Conservation (phyloP, 352 stramenopile genomes). For the Phytophthora crassamura region DNA sequence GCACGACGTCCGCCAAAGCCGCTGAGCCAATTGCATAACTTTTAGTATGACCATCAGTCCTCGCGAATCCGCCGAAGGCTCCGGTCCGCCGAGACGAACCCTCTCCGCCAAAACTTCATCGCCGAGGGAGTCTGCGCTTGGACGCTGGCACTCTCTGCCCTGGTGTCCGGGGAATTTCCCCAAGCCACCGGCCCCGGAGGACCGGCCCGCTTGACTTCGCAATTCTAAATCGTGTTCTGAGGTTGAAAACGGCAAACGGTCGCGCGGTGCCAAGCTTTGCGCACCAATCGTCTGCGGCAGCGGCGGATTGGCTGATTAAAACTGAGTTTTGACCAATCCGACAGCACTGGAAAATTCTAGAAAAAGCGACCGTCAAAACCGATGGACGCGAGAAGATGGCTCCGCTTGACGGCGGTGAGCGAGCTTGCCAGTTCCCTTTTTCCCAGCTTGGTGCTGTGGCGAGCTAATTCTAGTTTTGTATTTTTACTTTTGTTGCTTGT, state of each 20-base stretch:
- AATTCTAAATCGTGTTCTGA: slow-evolving; percentile 95
- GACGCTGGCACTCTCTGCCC: slow-evolving; percentile 88
- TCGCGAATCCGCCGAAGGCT: slow-evolving; percentile 60
- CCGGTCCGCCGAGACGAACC: slow-evolving; percentile 30
- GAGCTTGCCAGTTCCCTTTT: slow-evolving; percentile 9
- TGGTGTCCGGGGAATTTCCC: slow-evolving; percentile 92
- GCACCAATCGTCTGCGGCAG: slow-evolving; percentile 29
- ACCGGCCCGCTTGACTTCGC: slow-evolving; percentile 83
- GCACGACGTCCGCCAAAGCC: slow-evolving; percentile 67
- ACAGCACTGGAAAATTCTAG: slow-evolving; percentile 22
- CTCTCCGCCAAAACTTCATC: slow-evolving; percentile 70
- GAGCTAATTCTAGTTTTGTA: slow-evolving; percentile 7
- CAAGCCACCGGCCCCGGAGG: slow-evolving; percentile 59
- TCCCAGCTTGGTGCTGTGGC: not conserved
- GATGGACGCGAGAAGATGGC: slow-evolving; percentile 18
- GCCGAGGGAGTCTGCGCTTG: slow-evolving; percentile 79
- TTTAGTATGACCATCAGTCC: slow-evolving; percentile 92
- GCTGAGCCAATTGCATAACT: slow-evolving; percentile 93
- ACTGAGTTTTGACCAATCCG: slow-evolving; percentile 17
- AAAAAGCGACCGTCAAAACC: slow-evolving; percentile 6
- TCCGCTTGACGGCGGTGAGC: not conserved
- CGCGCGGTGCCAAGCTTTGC: not conserved
- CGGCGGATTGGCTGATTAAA: slow-evolving; percentile 7
- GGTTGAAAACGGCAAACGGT: not conserved
- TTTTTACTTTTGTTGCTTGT: not conserved